phyloP scores from a whole-genome alignment of 2,329 filamentous ascomycete genomes.

The Catunica adiposa region DNA sequence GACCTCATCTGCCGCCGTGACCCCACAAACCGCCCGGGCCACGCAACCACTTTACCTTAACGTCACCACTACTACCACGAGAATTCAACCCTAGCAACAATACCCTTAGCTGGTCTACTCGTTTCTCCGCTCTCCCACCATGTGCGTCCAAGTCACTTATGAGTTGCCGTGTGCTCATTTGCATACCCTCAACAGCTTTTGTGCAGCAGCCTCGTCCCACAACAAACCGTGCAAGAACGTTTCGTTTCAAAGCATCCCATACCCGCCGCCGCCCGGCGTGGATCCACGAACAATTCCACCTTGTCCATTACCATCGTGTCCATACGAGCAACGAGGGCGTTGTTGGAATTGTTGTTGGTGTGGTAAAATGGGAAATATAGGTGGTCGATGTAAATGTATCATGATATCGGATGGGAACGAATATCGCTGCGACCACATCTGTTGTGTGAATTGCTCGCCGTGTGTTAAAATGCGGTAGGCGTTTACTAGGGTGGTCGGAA shows the following conservation, averaged over 20 bases:
- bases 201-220: constrained; percentile 22
- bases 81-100: background rate
- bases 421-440: constrained; percentile 37
- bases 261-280: constrained; percentile 32
- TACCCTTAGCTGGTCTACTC: background rate
- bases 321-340: constrained; percentile 32
- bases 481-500: background rate
- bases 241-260: constrained; percentile 27
- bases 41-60: constrained; percentile 2
- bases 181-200: constrained; percentile 29
- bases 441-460: constrained; percentile 33
- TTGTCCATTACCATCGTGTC: constrained; percentile 31
- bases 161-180: constrained; percentile 36
- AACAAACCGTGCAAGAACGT: constrained; percentile 28
- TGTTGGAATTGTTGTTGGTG: constrained; percentile 42
- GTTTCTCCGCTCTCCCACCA: constrained; percentile 16
- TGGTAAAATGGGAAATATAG: constrained; percentile 34
- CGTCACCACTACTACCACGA: background rate
- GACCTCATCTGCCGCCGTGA: constrained; percentile 2
- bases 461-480: background rate
- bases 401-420: constrained; percentile 35
- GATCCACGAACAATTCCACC: constrained; percentile 21
- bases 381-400: constrained; percentile 33
- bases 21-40: constrained; percentile 6
- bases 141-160: constrained; percentile 35